Percentiles rank a stretch among this genome's conserved stretches.
phyloP scores from a whole-genome alignment of 2,329 filamentous ascomycete species.

The Calonectria multiphialidica region DNA sequence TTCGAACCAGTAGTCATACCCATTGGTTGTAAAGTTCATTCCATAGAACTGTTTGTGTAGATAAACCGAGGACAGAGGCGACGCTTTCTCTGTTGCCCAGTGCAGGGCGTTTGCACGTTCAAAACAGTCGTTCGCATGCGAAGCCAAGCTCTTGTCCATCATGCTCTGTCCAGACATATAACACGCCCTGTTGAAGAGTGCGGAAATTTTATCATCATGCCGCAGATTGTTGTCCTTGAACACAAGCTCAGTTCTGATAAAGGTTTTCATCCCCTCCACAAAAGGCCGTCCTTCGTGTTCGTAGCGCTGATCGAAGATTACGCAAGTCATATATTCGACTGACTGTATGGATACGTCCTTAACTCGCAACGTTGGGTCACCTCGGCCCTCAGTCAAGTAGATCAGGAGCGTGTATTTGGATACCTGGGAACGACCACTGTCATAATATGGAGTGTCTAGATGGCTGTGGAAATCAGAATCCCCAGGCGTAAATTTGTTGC shows the following conservation, averaged over 20 bases:
- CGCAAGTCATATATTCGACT: conserved; percentile 7
- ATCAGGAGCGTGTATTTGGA: conserved; percentile 21
- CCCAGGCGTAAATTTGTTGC: conserved; percentile 5
- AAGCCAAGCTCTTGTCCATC: background rate
- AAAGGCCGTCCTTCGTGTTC: conserved; percentile 21
- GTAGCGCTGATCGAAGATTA: conserved; percentile 21
- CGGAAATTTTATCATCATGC: background rate
- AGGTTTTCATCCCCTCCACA: conserved; percentile 1
- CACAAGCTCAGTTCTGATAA: conserved; percentile 15
- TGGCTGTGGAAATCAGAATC: conserved; percentile 17
- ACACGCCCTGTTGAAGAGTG: conserved; percentile 17
- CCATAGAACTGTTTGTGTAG: conserved; percentile 7
- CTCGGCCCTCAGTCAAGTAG: background rate
- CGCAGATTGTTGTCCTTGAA: background rate
- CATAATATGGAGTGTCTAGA: conserved; percentile 18
- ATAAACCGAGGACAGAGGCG: background rate
- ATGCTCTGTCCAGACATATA: conserved; percentile 22
- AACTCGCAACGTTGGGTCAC: background rate
- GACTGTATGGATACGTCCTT: conserved; percentile 4
- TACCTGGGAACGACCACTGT: background rate
- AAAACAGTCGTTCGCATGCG: conserved; percentile 18
- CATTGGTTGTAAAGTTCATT: background rate
- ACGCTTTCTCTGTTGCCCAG: conserved; percentile 10
- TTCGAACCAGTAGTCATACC: conserved; percentile 17
- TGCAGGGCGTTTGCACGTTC: conserved; percentile 22